Conservation (phyloP, 2,329 filamentous ascomycete genomes). For the Hypoxylon sp. region DNA sequence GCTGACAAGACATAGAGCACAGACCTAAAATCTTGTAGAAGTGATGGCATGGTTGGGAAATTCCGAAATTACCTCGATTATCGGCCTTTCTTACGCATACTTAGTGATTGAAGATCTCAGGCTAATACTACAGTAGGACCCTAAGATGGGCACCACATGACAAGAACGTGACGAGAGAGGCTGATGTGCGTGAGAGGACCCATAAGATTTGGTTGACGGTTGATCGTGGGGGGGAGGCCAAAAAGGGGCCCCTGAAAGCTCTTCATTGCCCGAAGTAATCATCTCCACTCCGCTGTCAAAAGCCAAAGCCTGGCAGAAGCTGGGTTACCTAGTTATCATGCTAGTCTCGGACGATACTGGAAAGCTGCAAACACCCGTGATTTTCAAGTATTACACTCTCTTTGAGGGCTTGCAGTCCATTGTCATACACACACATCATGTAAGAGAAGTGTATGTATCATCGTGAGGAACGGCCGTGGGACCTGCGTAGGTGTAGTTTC, state of each 20-base stretch:
- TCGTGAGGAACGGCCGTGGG: slow-evolving; percentile 39
- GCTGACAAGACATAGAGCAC: slow-evolving; percentile 30
- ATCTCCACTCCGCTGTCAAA: slow-evolving; percentile 3
- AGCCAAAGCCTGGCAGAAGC: slow-evolving; percentile 8
- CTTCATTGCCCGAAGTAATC: slow-evolving; percentile 10
- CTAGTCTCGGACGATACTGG: slow-evolving; percentile 12
- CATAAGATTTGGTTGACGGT: slow-evolving; percentile 31
- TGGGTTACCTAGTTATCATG: slow-evolving; percentile 10
- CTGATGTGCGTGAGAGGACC: slow-evolving; percentile 32
- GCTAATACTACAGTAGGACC: slow-evolving; percentile 14
- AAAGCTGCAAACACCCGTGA: slow-evolving; percentile 5
- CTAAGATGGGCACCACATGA: slow-evolving; percentile 25
- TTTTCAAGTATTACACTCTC: slow-evolving; percentile 5
- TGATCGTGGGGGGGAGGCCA: slow-evolving; percentile 39
- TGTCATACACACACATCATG: background rate
- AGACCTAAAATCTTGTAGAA: slow-evolving; percentile 35
- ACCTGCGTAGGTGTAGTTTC: slow-evolving; percentile 48
- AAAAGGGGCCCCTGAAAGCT: slow-evolving; percentile 22
- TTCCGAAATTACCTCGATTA: slow-evolving; percentile 43
- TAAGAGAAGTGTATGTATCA: background rate
- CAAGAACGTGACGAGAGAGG: slow-evolving; percentile 36
- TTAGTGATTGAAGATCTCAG: slow-evolving; percentile 27
- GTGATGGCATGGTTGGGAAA: slow-evolving; percentile 30
- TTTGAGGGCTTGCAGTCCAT: background rate
- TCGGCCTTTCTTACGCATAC: slow-evolving; percentile 30